These are phyloP conservation scores for Aspergillus nidulans DNA, from an alignment of 495 filamentous ascomycete species.

Conservation along the genomic window DNA sequence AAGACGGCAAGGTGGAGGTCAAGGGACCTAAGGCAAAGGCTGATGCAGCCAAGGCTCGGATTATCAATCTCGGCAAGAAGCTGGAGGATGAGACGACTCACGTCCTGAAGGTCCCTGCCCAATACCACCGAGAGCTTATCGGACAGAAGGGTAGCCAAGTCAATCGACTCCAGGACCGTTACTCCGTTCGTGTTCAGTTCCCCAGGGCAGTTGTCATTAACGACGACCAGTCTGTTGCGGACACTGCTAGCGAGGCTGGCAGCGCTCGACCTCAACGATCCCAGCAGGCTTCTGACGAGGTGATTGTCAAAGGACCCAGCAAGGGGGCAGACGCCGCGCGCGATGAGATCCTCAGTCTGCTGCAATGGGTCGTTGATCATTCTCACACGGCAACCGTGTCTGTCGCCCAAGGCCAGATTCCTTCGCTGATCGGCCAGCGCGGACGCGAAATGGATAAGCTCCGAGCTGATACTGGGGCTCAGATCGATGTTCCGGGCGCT, in stretches of 20 bases:
- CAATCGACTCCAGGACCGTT: constrained; percentile 71
- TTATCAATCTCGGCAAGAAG: constrained; percentile 68
- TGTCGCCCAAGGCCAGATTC: constrained; percentile 82
- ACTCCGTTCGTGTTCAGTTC: constrained; percentile 92
- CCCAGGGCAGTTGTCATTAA: constrained; percentile 62
- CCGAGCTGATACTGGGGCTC: constrained; percentile 72
- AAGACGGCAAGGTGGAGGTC: constrained; percentile 65
- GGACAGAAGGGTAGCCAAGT: constrained; percentile 62
- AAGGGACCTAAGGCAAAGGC: constrained; percentile 76
- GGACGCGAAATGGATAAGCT: constrained; percentile 88
- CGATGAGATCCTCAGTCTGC: constrained; percentile 78
- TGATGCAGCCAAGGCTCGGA: constrained; percentile 73
- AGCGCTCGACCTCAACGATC: constrained; percentile 51
- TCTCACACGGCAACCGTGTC: constrained; percentile 72
- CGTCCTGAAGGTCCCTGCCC: constrained; percentile 78
- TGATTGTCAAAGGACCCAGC: constrained; percentile 83
- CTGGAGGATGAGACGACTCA: constrained; percentile 85
- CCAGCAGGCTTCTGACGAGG: constrained; percentile 82
- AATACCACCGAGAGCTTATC: constrained; percentile 76
- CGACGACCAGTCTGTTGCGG: constrained; percentile 66
- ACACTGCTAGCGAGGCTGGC: constrained; percentile 67
- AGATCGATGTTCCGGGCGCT: constrained; percentile 80
- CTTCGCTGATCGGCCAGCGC: constrained; percentile 83
- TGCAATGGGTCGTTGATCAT: constrained; percentile 84
- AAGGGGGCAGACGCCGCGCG: constrained; percentile 86